Base-by-base conservation (phyloP, 2,329 filamentous ascomycete species). In the Colletotrichum liriopes region DNA sequence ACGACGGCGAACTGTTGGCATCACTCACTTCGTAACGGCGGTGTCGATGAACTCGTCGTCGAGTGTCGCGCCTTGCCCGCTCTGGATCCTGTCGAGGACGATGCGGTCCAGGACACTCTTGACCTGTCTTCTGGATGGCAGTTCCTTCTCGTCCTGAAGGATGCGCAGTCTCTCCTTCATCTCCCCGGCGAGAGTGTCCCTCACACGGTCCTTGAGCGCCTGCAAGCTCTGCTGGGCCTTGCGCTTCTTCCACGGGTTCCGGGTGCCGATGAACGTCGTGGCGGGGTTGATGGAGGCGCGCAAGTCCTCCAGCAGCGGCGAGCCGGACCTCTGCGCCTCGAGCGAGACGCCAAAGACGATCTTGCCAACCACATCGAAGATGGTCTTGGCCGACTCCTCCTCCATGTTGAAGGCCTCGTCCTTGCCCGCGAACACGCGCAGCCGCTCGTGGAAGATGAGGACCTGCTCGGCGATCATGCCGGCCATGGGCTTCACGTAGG, bases 391-490 rank as follows among this genome's bases (percentile, higher is more conserved):
- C 4, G 67, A 72, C 54, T 75, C 67, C 61, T 76, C 76, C 70
- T 75, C 76, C 69, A 73, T 72, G 54, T 73, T 77, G 70, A 77
- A 78, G 8, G 72, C 54, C n/a, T 68, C 60, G 18, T 70, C 72
- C 20, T 35, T 63, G 2, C 43, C 71, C 0, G 77, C 74, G 7
- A 76, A 66, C 3, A 18, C 26, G n/a, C 60, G 64, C 5, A 77
- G 61, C 3, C 62, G 73, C 16, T 72, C 65, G 52, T 75, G 77
- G 66, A 78, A 78, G 43, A 75, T 55, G n/a, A 74, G 51, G 56
- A 73, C 73, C 52, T 80, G 75, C 49, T 78, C 77, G 47, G 73
- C 74, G 45, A 79, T 77, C 59, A 78, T 60, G 14, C 71, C 75
- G 9, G 74, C 73, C 55, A 78, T 73, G 39, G 67, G 74, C 39